Evolutionary conservation across 768 basidiomycete genomes (phyloP).

Genomic region (Termitomyces sp.): DNA sequence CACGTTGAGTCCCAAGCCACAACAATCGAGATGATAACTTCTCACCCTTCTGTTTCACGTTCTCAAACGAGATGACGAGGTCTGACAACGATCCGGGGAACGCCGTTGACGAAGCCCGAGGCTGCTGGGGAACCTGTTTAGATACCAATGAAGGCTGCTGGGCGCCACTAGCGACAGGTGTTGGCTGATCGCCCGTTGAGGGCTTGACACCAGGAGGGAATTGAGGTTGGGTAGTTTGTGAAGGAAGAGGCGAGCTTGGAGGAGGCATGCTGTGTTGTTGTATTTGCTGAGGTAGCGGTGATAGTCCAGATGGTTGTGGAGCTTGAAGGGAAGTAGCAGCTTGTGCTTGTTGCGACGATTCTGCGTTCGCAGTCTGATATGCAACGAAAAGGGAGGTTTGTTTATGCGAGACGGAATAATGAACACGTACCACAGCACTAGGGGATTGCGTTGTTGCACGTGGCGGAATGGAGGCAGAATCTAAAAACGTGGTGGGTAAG

Average conservation of each 20-base stretch:
- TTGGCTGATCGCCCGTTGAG: constrained; percentile 38
- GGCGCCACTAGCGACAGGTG: constrained; percentile 28
- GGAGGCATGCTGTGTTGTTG: constrained; percentile 21
- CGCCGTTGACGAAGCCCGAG: constrained; percentile 33
- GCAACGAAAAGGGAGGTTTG: neutral
- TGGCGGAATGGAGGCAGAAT: constrained; percentile 39
- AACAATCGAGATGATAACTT: neutral
- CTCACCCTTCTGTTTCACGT: constrained; percentile 92
- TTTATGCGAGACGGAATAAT: neutral
- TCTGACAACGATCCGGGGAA: constrained; percentile 88
- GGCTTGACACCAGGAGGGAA: constrained; percentile 70
- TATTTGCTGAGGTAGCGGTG: constrained; percentile 39
- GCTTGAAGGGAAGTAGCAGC: constrained; percentile 17
- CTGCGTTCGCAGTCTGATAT: constrained; percentile 32
- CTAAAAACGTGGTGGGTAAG: constrained; percentile 22
- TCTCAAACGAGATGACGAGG: constrained; percentile 91
- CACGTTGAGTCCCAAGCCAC: constrained; percentile 4
- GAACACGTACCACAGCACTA: constrained; percentile 31
- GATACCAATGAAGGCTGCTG: constrained; percentile 52
- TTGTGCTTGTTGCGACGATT: constrained; percentile 31
- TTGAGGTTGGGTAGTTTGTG: constrained; percentile 51
- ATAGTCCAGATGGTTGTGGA: constrained; percentile 26
- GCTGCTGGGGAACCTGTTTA: constrained; percentile 37
- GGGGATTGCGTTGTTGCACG: constrained; percentile 36
- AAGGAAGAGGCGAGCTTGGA: constrained; percentile 28